Base-by-base conservation (phyloP, 441 rosid genomes). In the Monsonia emarginata region DNA sequence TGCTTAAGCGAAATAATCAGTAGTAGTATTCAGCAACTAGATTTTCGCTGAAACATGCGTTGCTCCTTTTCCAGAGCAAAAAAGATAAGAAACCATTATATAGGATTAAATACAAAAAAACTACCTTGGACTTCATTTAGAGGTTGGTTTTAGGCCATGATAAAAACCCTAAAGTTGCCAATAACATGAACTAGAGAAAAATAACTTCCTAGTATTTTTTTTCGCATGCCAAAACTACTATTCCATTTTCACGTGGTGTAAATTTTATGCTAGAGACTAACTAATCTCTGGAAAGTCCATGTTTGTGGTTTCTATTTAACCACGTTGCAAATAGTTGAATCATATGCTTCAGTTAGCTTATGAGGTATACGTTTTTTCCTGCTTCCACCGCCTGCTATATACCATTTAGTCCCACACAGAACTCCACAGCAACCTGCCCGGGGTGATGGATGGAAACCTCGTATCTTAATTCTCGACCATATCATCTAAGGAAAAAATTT, bases 301-400 rank as follows among this genome's bases (percentile, higher is more conserved):
- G 54, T 22, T 52, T 3, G 13, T 54, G 26, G 4, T 9, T 54
- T 22, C 59, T 54, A 10, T 22, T 54, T 54, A 22, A 22, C 26
- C 28, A 16, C 28, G 3, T 22, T 25, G 5, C 10, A 9, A 24
- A 54, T 54, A 56, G 18, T 59, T 30, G 22, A 60, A 60, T 38
- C 63, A 60, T 16, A 60, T 5, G 40, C 21, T 60, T 60, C 11
- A 2, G 11, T 60, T 72, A 36, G 73, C 69, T 70, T 58, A 65
- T 10, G 57, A 61, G 46, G 72, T 88, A 63, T 91, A 91, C 96
- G 69, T 77, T 91, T 91, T 79, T 94, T 94, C 79, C 92, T 82
- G 88, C 87, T 91, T 79, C 99, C 97, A 64, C 99, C 99, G 63
- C 99, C 99, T 7, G 87, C 85, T 72, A 94, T 94, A 77, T 88